Base-by-base conservation (phyloP, 1,284 basidiomycete genomes). In the Fomitiporia mediterranea region DNA sequence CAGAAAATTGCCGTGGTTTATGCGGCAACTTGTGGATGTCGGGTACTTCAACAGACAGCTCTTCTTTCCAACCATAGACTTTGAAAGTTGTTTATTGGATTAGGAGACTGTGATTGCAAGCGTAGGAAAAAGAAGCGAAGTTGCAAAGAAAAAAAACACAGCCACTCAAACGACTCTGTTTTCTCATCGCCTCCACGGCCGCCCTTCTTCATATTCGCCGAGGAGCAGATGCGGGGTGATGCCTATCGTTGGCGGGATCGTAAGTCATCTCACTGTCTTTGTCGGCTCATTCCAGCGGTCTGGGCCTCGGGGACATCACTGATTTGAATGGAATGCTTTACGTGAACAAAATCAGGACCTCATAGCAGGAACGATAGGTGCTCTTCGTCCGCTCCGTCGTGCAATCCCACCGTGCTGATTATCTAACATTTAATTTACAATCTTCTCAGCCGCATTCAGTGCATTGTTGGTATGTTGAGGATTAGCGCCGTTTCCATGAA, bases 161-260 rank as follows among this genome's bases (percentile, higher is more conserved):
- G 42, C 44, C 44, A 46, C 44, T 34, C 7, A n/a, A 15, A n/a
- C 25, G 25, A 30, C 25, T 4, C 25, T 46, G 23, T 30, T 11
- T 28, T 46, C 11, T 28, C 44, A 30, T n/a, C 44, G 30, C 25
- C 27, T 28, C 8, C 21, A 15, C 23, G n/a, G n/a, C n/a, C n/a
- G n/a, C n/a, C n/a, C n/a, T n/a, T n/a, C n/a, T n/a, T n/a, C n/a
- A n/a, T 15, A 11, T 30, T n/a, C 25, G 8, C 13, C 27, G 44
- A 25, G 25, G 25, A 11, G 25, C 11, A 30, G 30, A n/a, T 34
- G 25, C 44, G 44, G 7, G n/a, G 44, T 46, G 27, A 57, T 57
- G 55, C 15, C 55, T 3, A 57, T 9, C 34, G 53, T 57, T 38
- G 55, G 55, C 37, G 55, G 55, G 13, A 57, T 57, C 30, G 55